Conservation (phyloP, 1,139 yeast genomes). For the Saccharomyces pastorianus region DNA sequence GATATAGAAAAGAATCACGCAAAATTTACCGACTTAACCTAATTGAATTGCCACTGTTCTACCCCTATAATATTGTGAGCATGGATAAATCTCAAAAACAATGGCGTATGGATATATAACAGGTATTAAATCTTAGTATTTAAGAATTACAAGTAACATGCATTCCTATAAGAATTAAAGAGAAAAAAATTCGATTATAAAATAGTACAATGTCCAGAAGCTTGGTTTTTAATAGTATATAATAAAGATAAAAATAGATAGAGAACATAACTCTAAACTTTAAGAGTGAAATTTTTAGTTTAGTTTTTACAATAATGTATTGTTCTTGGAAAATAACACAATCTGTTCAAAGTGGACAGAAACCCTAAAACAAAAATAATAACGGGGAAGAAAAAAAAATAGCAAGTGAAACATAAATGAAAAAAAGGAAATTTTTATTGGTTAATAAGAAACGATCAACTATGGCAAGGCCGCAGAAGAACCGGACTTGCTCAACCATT, state of each 20-base stretch:
- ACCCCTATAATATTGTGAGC: neutral
- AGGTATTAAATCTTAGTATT: neutral
- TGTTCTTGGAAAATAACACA: constrained; percentile 1
- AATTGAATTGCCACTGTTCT: neutral
- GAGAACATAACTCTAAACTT: neutral
- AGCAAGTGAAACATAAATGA: neutral
- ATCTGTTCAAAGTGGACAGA: constrained; percentile 2
- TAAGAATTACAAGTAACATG: neutral
- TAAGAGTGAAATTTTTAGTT: neutral
- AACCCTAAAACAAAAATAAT: neutral
- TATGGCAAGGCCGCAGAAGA: constrained; percentile 38
- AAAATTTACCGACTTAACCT: constrained; percentile 13
- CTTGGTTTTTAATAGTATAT: neutral
- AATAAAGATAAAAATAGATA: neutral
- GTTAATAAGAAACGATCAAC: neutral
- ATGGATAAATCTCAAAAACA: neutral
- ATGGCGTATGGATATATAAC: neutral
- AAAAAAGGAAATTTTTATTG: neutral
- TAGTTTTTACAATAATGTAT: constrained; percentile 1
- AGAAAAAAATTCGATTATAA: neutral
- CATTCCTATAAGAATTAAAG: neutral
- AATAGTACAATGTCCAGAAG: neutral
- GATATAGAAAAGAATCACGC: constrained; percentile 17
- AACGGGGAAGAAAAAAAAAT: neutral
- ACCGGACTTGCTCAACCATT: constrained; percentile 49